A percentile compares a stretch with the other conserved stretches of the same genome.
These are phyloP conservation scores for Dunaliella sp. DNA, from an alignment of 139 green algal genomes.

Conservation along the genomic window DNA sequence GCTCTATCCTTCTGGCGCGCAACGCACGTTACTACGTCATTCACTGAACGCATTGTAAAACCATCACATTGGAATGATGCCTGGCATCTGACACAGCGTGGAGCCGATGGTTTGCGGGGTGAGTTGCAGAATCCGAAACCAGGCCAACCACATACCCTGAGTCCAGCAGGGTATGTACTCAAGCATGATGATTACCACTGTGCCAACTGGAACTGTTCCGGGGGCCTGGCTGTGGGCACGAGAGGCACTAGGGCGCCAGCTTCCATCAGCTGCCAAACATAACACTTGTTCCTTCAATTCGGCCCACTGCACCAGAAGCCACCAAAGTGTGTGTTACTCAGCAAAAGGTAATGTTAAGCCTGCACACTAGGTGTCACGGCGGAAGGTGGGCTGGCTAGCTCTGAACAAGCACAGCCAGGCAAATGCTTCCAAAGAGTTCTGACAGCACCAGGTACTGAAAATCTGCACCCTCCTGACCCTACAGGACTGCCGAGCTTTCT, in stretches of 20 bases:
- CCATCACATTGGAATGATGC: not conserved
- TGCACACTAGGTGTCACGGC: not conserved
- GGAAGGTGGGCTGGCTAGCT: not conserved
- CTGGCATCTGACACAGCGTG: not conserved
- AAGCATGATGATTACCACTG: not conserved
- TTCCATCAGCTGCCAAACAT: not conserved
- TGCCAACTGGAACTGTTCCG: not conserved
- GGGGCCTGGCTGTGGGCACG: not conserved
- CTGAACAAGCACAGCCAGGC: not conserved
- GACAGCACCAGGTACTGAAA: not conserved
- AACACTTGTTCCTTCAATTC: not conserved
- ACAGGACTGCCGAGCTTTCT: not conserved
- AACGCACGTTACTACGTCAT: not conserved
- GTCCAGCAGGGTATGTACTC: not conserved
- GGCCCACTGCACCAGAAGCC: not conserved
- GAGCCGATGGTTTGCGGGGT: not conserved
- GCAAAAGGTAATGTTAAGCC: not conserved
- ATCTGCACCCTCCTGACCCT: not conserved
- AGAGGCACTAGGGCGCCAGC: too few species aligned
- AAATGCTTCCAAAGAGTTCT: not conserved
- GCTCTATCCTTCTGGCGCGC: not conserved
- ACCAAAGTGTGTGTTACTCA: not conserved
- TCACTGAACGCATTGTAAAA: not conserved
- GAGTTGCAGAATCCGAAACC: not conserved
- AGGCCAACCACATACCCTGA: not conserved